Conservation (phyloP, 192 early-diverging fungal species). For the Coemansia biformis region DNA sequence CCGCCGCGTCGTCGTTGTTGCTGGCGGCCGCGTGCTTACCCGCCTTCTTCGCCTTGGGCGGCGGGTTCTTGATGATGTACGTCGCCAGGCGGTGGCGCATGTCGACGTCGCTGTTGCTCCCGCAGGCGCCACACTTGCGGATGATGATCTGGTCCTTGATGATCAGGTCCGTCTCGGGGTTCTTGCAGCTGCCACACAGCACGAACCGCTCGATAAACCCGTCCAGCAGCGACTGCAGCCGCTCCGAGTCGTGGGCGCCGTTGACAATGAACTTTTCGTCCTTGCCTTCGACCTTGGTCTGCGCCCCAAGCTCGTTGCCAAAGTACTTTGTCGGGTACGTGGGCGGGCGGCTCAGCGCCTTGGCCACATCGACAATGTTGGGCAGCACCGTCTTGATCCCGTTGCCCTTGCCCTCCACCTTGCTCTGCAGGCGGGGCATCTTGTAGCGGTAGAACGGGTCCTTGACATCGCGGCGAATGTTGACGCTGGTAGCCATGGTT, state of each 20-base stretch:
- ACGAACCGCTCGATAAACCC: constrained; percentile 94
- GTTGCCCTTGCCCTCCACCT: constrained; percentile 97
- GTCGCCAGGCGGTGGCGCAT: constrained; percentile 84
- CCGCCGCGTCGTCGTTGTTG: constrained; percentile 43
- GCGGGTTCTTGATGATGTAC: constrained; percentile 91
- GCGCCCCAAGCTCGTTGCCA: constrained; percentile 93
- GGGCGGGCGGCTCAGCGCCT: constrained; percentile 80
- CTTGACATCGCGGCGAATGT: constrained; percentile 83
- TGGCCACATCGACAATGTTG: constrained; percentile 93
- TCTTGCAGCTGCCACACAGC: constrained; percentile 84
- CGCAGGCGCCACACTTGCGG: constrained; percentile 90
- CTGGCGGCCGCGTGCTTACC: constrained; percentile 51
- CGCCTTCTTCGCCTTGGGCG: constrained; percentile 53
- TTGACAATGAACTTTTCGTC: constrained; percentile 92
- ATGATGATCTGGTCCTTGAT: constrained; percentile 57
- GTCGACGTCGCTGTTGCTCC: constrained; percentile 72
- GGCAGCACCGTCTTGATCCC: constrained; percentile 98
- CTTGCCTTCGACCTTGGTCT: constrained; percentile 83
- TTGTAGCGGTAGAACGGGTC: constrained; percentile 99
- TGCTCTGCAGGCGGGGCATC: constrained; percentile 85
- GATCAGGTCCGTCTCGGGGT: constrained; percentile 96
- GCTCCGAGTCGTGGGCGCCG: constrained; percentile 84
- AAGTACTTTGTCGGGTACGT: constrained; percentile 88
- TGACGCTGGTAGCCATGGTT: constrained; percentile 65
- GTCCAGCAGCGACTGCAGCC: constrained; percentile 79